Conservation (phyloP, 106 monocot genomes). For the Dioscorea dumetorum region DNA sequence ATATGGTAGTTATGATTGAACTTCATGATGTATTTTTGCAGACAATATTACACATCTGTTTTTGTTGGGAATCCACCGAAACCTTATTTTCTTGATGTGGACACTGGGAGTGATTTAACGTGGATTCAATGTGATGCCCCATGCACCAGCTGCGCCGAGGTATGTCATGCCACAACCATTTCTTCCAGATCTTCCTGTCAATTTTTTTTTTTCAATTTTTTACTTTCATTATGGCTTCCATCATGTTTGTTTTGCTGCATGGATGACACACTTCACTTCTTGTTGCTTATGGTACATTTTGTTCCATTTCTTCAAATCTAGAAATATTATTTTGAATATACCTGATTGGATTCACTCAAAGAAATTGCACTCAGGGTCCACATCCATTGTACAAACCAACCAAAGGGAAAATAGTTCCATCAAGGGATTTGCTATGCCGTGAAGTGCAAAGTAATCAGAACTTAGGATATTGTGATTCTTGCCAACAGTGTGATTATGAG, state of each 20-base stretch:
- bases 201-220: no score
- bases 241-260: no score
- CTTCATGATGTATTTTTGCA: conserved; percentile 19
- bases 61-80: conserved; percentile 78
- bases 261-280: no score
- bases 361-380: conserved; percentile 41
- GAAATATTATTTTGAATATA: no score
- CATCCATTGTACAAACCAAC: conserved; percentile 76
- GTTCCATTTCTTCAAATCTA: no score
- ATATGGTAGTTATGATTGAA: conserved; percentile 1
- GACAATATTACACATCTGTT: conserved; percentile 77
- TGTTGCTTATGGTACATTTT: no score
- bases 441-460: conserved; percentile 67
- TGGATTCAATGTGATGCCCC: conserved; percentile 99
- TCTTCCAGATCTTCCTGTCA: no score
- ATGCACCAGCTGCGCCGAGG: conserved; percentile 83
- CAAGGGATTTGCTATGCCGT: conserved; percentile 49
- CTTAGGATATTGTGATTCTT: conserved; percentile 32
- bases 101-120: conserved; percentile 87
- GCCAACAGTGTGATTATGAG: conserved; percentile 84
- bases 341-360: no score
- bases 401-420: conserved; percentile 57
- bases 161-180: conserved; percentile 11
- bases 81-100: conserved; percentile 84
- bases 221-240: no score